Evolutionary conservation across 169 alveolate genomes (phyloP), one percentile per base, ranked within the genome.

Genomic region (Miamiensis avidus): DNA sequence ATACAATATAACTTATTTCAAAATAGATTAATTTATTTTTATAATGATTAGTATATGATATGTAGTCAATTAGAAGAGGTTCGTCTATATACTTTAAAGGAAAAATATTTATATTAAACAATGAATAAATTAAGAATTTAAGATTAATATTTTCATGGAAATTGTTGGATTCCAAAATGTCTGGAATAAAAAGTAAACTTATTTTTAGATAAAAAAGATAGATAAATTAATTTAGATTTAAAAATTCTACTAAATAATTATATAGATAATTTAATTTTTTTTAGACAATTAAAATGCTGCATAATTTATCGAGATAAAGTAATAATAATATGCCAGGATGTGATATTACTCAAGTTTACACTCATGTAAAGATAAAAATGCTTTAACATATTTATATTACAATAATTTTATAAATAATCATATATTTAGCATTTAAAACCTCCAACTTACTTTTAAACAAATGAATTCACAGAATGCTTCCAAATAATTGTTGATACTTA

Each of bases 401-500:
- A 74, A 4, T 34, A 78, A 69, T 73, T 72, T 64, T 65, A 32
- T 74, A 64, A 82, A 79, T 28, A 75, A 65, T 65, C 29, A 72
- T 82, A 31, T n/a, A 15, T n/a, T 73, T 73, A 73, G 77, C 6
- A 73, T n/a, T 15, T 90, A 28, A 69, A 72, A 25, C 89, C 87
- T 29, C 94, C 94, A 20, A 88, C 94, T 0, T 93, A 86, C 85
- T 75, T 93, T 65, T 75, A 82, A 72, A 49, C 74, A 31, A 91
- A 87, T 85, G 92, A 87, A 33, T 98, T 99, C 89, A 94, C 99
- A 26, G 31, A 64, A 49, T 85, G 93, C 11, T 93, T 92, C 87
- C 98, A 98, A 89, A 97, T 96, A 73, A 96, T 99, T 89, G 99
- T 99, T 74, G 99, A 99, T 93, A 98, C 99, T 79, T 99, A 99